Percentiles rank a stretch among this genome's conserved stretches.
phyloP scores from a whole-genome alignment of 1,139 yeast genomes.

The Scheffersomyces segobiensis region DNA sequence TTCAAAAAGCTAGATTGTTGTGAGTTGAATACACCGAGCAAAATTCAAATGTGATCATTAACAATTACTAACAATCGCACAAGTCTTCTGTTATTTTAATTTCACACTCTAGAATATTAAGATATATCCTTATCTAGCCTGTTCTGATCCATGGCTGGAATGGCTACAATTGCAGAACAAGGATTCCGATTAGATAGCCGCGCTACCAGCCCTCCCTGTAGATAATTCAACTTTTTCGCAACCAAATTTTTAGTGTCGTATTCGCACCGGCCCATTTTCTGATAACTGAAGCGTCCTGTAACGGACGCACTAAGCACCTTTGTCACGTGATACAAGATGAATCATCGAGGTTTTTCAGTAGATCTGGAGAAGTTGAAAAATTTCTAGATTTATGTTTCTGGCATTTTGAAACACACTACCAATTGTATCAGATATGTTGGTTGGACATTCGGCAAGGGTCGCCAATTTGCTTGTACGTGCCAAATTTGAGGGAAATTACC shows the following conservation, averaged over 20 bases:
- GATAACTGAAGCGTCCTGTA: background rate
- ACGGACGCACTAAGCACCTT: background rate
- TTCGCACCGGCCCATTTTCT: background rate
- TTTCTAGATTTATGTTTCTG: background rate
- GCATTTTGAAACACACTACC: background rate
- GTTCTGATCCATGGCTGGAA: background rate
- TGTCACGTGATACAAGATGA: background rate
- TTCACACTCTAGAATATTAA: background rate
- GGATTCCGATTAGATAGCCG: background rate
- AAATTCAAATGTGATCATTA: background rate
- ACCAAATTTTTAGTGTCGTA: background rate
- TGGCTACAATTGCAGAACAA: background rate
- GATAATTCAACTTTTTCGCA: background rate
- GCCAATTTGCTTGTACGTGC: background rate
- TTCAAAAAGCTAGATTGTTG: background rate
- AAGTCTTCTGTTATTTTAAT: too few species aligned
- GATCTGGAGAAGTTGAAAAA: background rate
- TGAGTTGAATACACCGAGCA: background rate
- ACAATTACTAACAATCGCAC: background rate
- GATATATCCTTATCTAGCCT: background rate
- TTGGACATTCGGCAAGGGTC: background rate
- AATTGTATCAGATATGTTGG: background rate
- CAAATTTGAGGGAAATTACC: background rate
- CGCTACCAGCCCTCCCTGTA: background rate
- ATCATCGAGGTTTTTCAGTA: background rate